phyloP scores from a whole-genome alignment of 2,329 filamentous ascomycete genomes.

The Neopestalotiopsis sp. region DNA sequence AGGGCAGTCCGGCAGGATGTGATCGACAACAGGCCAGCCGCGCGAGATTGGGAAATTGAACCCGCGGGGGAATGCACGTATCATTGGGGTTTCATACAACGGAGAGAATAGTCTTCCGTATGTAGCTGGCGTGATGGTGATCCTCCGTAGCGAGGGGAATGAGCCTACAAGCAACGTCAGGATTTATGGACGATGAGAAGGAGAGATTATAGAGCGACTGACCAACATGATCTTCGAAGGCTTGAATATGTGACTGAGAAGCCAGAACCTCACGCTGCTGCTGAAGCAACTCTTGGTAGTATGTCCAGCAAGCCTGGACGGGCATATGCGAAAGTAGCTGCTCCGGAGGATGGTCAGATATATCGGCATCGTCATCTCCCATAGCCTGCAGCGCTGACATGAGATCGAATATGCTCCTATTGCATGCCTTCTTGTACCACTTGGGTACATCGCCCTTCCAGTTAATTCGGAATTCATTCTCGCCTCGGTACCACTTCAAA shows the following conservation, averaged over 20 bases:
- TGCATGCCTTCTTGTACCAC: background rate
- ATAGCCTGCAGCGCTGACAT: background rate
- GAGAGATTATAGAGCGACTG: background rate
- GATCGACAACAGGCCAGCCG: background rate
- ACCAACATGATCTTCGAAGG: background rate
- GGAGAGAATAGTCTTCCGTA: background rate
- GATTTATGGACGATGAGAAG: background rate
- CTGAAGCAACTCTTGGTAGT: background rate
- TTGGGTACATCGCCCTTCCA: background rate
- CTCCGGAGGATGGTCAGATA: background rate
- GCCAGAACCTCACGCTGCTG: background rate
- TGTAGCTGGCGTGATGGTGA: background rate
- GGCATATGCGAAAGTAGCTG: background rate
- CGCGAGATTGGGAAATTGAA: background rate
- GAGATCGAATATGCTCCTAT: background rate
- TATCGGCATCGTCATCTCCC: background rate
- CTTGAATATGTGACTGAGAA: background rate
- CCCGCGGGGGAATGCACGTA: background rate
- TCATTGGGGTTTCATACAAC: background rate
- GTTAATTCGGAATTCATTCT: background rate
- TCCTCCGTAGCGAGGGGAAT: background rate
- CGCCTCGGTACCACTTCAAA: background rate
- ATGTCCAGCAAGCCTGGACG: background rate
- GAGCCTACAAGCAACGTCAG: background rate
- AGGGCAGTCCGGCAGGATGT: background rate